A percentile compares a stretch with the other conserved stretches of the same genome.
Evolutionary conservation across 1,284 basidiomycete genomes (phyloP).

Genomic region (Wolfiporia cocos): DNA sequence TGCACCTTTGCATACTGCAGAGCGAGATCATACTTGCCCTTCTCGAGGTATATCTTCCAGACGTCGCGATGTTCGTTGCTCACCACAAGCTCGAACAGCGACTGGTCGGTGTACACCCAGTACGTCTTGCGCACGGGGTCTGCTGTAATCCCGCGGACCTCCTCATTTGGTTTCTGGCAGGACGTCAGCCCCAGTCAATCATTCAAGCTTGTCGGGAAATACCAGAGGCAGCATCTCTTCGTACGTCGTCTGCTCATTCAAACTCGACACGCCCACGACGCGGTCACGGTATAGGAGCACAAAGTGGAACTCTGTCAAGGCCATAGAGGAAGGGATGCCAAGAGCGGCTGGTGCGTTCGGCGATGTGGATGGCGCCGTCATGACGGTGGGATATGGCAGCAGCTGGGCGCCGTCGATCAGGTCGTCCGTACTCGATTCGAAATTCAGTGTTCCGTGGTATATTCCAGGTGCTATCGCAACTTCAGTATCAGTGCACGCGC

Average conservation of each 20-base stretch:
- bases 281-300: conserved; percentile 81
- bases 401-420: conserved; percentile 75
- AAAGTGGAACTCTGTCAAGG: conserved; percentile 91
- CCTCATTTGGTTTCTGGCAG: conserved; percentile 65
- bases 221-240: conserved; percentile 83
- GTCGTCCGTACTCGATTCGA: conserved; percentile 62
- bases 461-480: conserved; percentile 63
- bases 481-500: conserved; percentile 10
- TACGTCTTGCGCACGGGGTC: conserved; percentile 89
- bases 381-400: conserved; percentile 53
- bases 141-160: conserved; percentile 66
- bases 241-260: conserved; percentile 82
- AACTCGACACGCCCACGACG: conserved; percentile 71
- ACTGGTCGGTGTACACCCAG: conserved; percentile 91
- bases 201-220: no score
- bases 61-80: conserved; percentile 90
- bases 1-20: conserved; percentile 77
- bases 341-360: conserved; percentile 17
- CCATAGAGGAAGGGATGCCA: conserved; percentile 65
- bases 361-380: conserved; percentile 24
- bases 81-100: conserved; percentile 86
- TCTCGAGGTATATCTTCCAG: conserved; percentile 88
- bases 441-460: conserved; percentile 76
- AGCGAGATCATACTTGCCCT: conserved; percentile 74
- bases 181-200: no score